Conservation (phyloP, 2,329 filamentous ascomycete genomes). For the Ophiostoma sp. region DNA sequence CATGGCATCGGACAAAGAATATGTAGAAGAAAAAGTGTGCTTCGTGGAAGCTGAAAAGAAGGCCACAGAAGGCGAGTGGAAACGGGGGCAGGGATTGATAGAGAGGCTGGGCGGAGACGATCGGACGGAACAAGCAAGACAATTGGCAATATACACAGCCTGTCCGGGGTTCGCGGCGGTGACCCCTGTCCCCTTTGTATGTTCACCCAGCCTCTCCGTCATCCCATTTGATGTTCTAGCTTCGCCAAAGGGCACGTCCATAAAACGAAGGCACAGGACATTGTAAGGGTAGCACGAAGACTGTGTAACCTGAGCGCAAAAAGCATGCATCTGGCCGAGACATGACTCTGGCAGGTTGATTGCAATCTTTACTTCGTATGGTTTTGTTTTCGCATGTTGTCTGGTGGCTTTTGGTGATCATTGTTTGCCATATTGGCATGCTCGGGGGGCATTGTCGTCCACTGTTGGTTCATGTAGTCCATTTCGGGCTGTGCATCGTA, state of each 20-base stretch:
- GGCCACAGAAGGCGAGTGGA: not conserved
- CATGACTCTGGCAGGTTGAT: conserved; percentile 21
- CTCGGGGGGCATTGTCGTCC: not conserved
- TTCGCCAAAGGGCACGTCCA: not conserved
- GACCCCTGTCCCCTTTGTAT: not conserved
- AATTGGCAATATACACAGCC: conserved; percentile 12
- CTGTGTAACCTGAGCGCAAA: not conserved
- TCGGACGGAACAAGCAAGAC: not conserved
- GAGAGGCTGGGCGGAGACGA: not conserved
- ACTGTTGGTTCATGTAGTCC: too few species aligned
- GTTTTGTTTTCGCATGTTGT: not conserved
- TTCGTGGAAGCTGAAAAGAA: conserved; percentile 13
- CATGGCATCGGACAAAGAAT: not conserved
- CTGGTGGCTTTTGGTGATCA: not conserved
- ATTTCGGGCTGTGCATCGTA: not conserved
- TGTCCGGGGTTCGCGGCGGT: not conserved
- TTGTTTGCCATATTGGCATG: not conserved
- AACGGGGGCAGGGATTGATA: not conserved
- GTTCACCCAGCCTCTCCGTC: not conserved
- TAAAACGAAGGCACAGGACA: not conserved
- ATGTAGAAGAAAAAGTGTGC: not conserved
- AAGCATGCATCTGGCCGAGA: conserved; percentile 15
- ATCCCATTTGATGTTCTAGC: not conserved
- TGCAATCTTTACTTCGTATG: not conserved
- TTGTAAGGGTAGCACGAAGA: not conserved